Base-by-base conservation (phyloP, 495 filamentous ascomycete species). In the Massariosphaeria phaeospora region DNA sequence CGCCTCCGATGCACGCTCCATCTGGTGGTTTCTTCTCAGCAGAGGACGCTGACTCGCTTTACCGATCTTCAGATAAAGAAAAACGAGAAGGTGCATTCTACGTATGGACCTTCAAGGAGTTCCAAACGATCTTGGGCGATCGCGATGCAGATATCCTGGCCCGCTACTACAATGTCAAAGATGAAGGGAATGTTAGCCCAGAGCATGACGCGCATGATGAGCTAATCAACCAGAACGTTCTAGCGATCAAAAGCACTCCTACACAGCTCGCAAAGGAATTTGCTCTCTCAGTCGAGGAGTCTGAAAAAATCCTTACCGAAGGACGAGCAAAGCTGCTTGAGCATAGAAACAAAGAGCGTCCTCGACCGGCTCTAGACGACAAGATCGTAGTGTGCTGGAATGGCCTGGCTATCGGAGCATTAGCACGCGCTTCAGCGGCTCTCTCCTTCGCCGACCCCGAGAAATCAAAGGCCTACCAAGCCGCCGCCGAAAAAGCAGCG, bases 11-110 rank as follows among this genome's bases (percentile, higher is more conserved):
- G 46, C 78, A 77, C 41, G 78, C 81, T 10, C 66, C 75, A 3
- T 73, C 73, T 4, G 91, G 90, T 17, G 94, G 85, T 0, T 96
- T 96, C 67, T 85, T 83, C 65, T 89, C 90, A 0, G 86, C 87
- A 25, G 93, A 98, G 69, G 90, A 94, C 63, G 91, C 93, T 0
- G 91, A 96, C 68, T 95, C 89, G n/a, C 80, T 80, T 23, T 85
- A 85, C 41, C 78, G 77, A 17, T 79, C 75, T 27, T 81, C 82
- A 9, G 91, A 96, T 63, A 78, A 75, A 0, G 88, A 95, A 48
- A 94, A 91, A 75, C 80, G 88, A 18, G 91, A 97, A 68, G 93
- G 93, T 17, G 93, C 93, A 1, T 97, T 88, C 64, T 97, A 98
- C 64, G 81, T 95, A 17, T 98, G 91, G 91, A 95, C 91, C 0